Evolutionary conservation across 1,139 yeast species (phyloP), one percentile per base, ranked within the genome.

Genomic region (Taiozyma sp.): DNA sequence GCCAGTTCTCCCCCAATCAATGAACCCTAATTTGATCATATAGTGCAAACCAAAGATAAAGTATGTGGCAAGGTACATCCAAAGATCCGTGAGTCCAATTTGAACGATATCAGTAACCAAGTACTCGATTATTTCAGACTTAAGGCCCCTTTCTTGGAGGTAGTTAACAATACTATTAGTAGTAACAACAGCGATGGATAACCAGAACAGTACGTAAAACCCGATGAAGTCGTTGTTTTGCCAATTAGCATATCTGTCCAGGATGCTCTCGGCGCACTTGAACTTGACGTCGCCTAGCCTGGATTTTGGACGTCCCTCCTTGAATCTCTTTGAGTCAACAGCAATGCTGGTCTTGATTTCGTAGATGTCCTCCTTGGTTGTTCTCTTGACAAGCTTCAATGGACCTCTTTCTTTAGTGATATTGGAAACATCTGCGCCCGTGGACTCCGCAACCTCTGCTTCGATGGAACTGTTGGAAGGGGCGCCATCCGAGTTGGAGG

Each of bases 201-300:
- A 68, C 95, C 95, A 87, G 56, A 83, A 80, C 49, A 85, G 73
- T 13, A 85, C 80, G 61, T 80, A 87, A 44, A 86, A 71, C 1
- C 93, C 95, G 56, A 76, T 80, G 63, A 82, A 85, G 62, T 65
- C 58, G 32, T 57, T 54, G 44, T 54, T 52, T 47, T 58, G 58
- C 30, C 47, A 47, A 42, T 58, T 59, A 27, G 66, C 65, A 22
- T 64, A 71, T 36, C 74, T 69, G 60, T 82, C 87, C 53, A 82
- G 71, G 7, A 82, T 77, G 5, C 84, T 75, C 5, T 78, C 68
- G 13, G 75, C 65, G 14, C 66, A 63, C 40, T 71, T 70, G 59
- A 77, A 77, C 46, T 70, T 69, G 41, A 77, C 73, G 57, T 78
- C 83, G 22, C 74, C 72, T 52, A 78, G 72, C 38, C 70, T 65